These are phyloP conservation scores for Otatea glauca DNA, from an alignment of 176 grass and related monocot species.

Conservation along the genomic window DNA sequence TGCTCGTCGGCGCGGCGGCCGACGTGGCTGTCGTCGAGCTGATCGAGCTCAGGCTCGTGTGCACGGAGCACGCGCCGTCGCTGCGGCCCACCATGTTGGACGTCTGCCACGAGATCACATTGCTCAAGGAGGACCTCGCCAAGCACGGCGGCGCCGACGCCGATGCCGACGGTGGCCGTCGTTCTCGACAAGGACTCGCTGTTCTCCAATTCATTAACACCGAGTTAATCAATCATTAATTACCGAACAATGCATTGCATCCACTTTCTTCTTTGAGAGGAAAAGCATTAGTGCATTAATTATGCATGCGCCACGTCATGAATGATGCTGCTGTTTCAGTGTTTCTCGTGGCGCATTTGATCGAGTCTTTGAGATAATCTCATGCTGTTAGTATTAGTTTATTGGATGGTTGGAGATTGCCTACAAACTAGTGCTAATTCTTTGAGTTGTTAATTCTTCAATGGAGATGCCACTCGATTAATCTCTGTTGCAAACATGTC, in stretches of 20 bases:
- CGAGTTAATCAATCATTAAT: background rate
- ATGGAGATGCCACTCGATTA: constrained; percentile 45
- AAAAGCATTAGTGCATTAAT: background rate
- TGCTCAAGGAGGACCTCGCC: constrained; percentile 69
- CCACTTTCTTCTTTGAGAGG: background rate
- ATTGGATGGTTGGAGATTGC: constrained; percentile 45
- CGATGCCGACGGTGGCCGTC: background rate
- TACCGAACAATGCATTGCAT: background rate
- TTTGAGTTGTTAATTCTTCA: constrained; percentile 52
- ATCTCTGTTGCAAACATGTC: constrained; percentile 44
- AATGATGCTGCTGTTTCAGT: background rate
- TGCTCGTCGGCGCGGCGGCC: background rate
- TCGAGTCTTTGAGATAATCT: background rate
- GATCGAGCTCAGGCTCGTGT: constrained; percentile 82
- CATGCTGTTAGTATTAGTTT: constrained; percentile 3
- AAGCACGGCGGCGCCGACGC: background rate
- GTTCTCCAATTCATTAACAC: constrained; percentile 36
- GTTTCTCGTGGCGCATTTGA: constrained; percentile 32
- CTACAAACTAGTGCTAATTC: constrained; percentile 59
- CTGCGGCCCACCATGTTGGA: constrained; percentile 78
- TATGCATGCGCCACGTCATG: background rate
- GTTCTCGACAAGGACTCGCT: constrained; percentile 45
- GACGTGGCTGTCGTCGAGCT: constrained; percentile 56
- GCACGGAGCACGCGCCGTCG: constrained; percentile 75
- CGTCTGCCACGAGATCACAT: constrained; percentile 63